A percentile compares a stretch with the other conserved stretches of the same genome.
These are phyloP conservation scores for Nematodospora anomalae DNA, from an alignment of 1,139 yeast genomes.

Conservation along the genomic window DNA sequence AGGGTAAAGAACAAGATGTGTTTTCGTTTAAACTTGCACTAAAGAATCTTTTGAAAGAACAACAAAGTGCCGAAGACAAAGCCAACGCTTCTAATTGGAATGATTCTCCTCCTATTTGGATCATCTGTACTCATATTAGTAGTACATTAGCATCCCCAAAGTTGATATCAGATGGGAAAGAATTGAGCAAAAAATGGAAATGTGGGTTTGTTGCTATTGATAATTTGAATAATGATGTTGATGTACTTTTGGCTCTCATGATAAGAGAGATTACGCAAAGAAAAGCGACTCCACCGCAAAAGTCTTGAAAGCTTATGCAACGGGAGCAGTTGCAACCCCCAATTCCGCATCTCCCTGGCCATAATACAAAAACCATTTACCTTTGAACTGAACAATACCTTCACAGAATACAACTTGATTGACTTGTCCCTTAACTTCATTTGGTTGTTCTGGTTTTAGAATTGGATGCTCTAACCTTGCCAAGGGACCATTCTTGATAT, in stretches of 20 bases:
- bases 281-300: too few species aligned
- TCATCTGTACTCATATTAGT: constrained; percentile 61
- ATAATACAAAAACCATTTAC: constrained; percentile 43
- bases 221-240: constrained; percentile 48
- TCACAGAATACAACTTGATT: constrained; percentile 47
- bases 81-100: constrained; percentile 37
- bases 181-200: constrained; percentile 58
- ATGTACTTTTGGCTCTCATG: constrained; percentile 54
- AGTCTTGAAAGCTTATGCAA: constrained; percentile 16
- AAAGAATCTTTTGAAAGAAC: constrained; percentile 55
- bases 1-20: constrained; percentile 65
- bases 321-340: constrained; percentile 43
- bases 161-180: constrained; percentile 54
- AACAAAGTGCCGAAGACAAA: constrained; percentile 18
- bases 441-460: constrained; percentile 35
- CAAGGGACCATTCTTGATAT: constrained; percentile 35
- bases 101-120: constrained; percentile 65
- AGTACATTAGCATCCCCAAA: constrained; percentile 59
- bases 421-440: constrained; percentile 44
- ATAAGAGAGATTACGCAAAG: constrained; percentile 59
- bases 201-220: constrained; percentile 66
- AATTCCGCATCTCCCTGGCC: constrained; percentile 49
- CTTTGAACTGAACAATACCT: constrained; percentile 45
- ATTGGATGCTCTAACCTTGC: constrained; percentile 42
- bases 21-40: constrained; percentile 59